Conservation (phyloP, 129 eudicot genomes). For the Ambrosia trifida region DNA sequence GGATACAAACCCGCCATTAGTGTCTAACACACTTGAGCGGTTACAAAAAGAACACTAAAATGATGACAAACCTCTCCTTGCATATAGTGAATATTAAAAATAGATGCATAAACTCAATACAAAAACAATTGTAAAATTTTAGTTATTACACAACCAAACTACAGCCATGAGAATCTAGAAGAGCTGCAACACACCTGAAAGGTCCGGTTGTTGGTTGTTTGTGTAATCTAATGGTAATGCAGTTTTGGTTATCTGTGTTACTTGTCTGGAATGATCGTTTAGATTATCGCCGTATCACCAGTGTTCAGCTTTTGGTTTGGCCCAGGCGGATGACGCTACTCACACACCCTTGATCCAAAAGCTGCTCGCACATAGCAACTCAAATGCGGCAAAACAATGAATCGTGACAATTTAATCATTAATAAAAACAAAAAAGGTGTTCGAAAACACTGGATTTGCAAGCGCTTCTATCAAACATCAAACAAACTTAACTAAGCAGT, state of each 20-base stretch:
- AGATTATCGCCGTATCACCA: neutral
- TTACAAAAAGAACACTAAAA: too few species aligned
- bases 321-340: too few species aligned
- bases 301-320: too few species aligned
- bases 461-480: neutral
- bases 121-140: too few species aligned
- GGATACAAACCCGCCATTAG: neutral
- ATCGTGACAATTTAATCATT: too few species aligned
- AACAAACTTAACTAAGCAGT: neutral
- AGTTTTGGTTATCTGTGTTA: neutral
- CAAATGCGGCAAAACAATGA: too few species aligned
- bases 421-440: too few species aligned
- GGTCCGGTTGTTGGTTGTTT: too few species aligned
- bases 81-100: neutral
- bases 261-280: neutral
- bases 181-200: neutral
- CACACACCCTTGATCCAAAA: too few species aligned
- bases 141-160: too few species aligned
- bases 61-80: neutral
- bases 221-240: neutral
- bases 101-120: neutral
- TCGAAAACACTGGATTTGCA: too few species aligned
- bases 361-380: too few species aligned
- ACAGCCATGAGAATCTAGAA: neutral
- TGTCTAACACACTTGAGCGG: neutral